A percentile compares a stretch with the other conserved stretches of the same genome.
Conservation (phyloP, 805 yeast species). For the Lachancea kluyveri region DNA sequence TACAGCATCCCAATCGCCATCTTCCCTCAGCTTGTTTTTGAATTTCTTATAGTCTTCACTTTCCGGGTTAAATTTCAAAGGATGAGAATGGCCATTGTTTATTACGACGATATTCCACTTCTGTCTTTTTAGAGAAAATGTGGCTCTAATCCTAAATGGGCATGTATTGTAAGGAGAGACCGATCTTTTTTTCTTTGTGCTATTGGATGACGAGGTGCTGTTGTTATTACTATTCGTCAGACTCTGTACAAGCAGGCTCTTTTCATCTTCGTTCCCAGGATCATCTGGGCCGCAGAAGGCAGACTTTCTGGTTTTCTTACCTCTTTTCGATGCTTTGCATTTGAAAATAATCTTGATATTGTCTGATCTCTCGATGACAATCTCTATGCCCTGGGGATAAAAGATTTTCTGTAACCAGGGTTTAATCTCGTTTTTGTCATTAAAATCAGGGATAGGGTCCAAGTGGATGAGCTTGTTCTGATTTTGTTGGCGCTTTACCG, state of each 20-base stretch:
- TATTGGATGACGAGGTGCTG: neutral
- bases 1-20: constrained; percentile 28
- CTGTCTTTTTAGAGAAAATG: constrained; percentile 44
- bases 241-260: constrained; percentile 6
- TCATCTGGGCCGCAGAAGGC: neutral
- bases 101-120: constrained; percentile 58
- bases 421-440: constrained; percentile 45
- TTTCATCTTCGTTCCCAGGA: constrained; percentile 7
- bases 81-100: constrained; percentile 56
- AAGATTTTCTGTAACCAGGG: constrained; percentile 54
- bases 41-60: constrained; percentile 32
- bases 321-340: constrained; percentile 41
- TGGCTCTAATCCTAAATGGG: constrained; percentile 62
- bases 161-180: constrained; percentile 38
- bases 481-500: constrained; percentile 17
- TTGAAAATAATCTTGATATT: constrained; percentile 54
- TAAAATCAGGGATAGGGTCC: constrained; percentile 35
- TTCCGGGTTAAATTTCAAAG: constrained; percentile 31
- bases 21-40: constrained; percentile 23
- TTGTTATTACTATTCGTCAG: constrained; percentile 4
- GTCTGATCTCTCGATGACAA: constrained; percentile 61
- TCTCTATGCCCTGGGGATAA: constrained; percentile 42
- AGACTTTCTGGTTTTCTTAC: constrained; percentile 15
- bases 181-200: constrained; percentile 23
- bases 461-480: constrained; percentile 32